Conservation (phyloP, 2,329 filamentous ascomycete genomes). For the Alternaria ethzedia region DNA sequence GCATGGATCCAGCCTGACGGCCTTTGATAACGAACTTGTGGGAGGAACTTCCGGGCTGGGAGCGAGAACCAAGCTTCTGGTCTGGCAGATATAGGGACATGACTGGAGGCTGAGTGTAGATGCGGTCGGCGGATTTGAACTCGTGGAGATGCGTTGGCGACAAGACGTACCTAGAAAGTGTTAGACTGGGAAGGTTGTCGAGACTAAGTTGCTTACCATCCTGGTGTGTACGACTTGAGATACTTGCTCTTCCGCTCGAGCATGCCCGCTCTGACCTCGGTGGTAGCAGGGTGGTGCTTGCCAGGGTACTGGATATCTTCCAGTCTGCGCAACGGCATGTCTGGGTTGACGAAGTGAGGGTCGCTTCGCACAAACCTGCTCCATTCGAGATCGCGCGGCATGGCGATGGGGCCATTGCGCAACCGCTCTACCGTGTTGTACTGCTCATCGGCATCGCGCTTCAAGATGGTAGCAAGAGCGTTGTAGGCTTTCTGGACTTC, state of each 20-base stretch:
- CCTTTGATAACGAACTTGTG: conserved; percentile 99
- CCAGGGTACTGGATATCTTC: conserved; percentile 92
- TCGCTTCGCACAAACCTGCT: conserved; percentile 78
- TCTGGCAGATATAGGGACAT: conserved; percentile 97
- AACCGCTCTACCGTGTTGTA: conserved; percentile 81
- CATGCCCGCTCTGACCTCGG: conserved; percentile 88
- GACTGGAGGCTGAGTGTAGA: conserved; percentile 78
- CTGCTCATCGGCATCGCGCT: conserved; percentile 84
- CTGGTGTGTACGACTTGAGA: conserved; percentile 93
- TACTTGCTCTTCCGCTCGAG: conserved; percentile 99
- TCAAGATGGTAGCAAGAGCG: conserved; percentile 87
- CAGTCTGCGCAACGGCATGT: conserved; percentile 75
- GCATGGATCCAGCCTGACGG: conserved; percentile 89
- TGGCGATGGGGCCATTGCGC: conserved; percentile 82
- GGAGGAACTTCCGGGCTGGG: conserved; percentile 78
- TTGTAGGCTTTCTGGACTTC: conserved; percentile 99
- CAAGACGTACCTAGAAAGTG: conserved; percentile 77
- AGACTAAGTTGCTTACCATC: conserved; percentile 69
- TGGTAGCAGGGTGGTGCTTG: conserved; percentile 79
- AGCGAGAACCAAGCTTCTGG: conserved; percentile 94
- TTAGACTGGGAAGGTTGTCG: conserved; percentile 7
- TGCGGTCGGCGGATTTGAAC: conserved; percentile 97
- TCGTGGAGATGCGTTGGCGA: conserved; percentile 97
- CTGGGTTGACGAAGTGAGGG: conserved; percentile 86
- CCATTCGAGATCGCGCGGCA: conserved; percentile 96